Evolutionary conservation across 768 basidiomycete species (phyloP), one percentile per base, ranked within the genome.

Genomic region (Grammothele lineata): DNA sequence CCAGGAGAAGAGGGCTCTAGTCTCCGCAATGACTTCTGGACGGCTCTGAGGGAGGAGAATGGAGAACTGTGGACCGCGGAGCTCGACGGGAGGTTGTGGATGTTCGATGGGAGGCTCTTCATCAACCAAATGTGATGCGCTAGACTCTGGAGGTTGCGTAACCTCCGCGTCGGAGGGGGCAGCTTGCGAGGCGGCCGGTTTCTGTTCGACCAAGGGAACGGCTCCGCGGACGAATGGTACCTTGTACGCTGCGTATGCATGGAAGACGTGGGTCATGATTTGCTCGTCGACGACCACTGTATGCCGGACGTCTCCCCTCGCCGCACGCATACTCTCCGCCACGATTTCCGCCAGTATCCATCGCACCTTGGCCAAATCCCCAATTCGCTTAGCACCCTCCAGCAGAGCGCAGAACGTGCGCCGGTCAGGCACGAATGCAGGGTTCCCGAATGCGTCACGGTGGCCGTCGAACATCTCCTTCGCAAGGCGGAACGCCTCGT

Each of bases 341-440:
- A 88, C 75, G 67, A 92, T 80, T 69, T 96, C 92, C 1, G 86
- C 88, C 44, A 98, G 70, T 49, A 97, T 85, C 94, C 93, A 97
- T 55, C 94, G 73, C 21, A 84, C 83, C 39, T 91, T 74, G 3
- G 75, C 72, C 18, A 99, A 66, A 62, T 97, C 95, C 0, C 94
- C 92, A 2, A 83, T 69, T 5, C 91, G 74, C 64, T 92, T 96
- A 26, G 90, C 85, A 1, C 92, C 92, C 54, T 96, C 90, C 48
- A 99, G 66, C n/a, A 98, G 65, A 0, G 90, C 91, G 45, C 76
- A 72, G 66, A 93, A 95, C 3, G 90, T 87, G 26, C 74, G 71
- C 33, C 71, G 62, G 47, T 83, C 79, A 1, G 92, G 92, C 25
- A 62, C 57, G 63, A 80, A 80, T 5, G 72, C 70, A 2, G 77